Percentiles rank a stretch among this genome's conserved stretches.
These are phyloP conservation scores for Capillidium heterosporum DNA, from an alignment of 371 early-diverging fungal genomes.

Conservation along the genomic window DNA sequence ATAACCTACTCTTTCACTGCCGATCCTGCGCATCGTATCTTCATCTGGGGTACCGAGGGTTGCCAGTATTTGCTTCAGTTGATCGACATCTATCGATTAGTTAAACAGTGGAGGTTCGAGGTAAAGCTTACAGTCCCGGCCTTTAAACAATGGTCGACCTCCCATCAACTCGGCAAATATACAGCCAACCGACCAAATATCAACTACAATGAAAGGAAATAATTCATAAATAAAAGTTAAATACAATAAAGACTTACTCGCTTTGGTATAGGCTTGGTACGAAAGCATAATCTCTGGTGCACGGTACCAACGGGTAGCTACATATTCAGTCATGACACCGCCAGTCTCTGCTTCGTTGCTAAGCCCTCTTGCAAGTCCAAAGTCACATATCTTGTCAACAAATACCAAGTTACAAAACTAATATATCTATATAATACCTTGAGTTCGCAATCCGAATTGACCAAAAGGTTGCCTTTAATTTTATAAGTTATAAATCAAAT, in stretches of 20 bases:
- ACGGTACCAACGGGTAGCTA: conserved; percentile 97
- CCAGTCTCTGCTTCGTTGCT: conserved; percentile 57
- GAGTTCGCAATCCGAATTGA: conserved; percentile 95
- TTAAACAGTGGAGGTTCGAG: neutral
- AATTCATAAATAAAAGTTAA: neutral
- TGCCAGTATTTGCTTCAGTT: conserved; percentile 92
- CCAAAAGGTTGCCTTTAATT: conserved; percentile 58
- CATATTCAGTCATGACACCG: conserved; percentile 93
- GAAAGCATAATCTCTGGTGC: conserved; percentile 97
- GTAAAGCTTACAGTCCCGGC: conserved; percentile 55
- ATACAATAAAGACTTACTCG: conserved; percentile 37
- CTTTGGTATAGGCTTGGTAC: conserved; percentile 84
- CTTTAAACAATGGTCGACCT: conserved; percentile 74
- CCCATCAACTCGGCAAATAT: conserved; percentile 93
- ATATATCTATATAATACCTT: conserved; percentile 17
- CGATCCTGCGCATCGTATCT: conserved; percentile 67
- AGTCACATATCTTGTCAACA: conserved; percentile 61
- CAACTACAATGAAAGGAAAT: conserved; percentile 27
- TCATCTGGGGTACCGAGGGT: conserved; percentile 96
- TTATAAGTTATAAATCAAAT: neutral
- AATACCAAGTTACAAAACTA: neutral
- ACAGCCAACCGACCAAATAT: conserved; percentile 97
- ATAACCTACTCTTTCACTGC: conserved; percentile 43
- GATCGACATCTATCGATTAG: conserved; percentile 62
- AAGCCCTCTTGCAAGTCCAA: conserved; percentile 85